Evolutionary conservation across 805 yeast genomes (phyloP), one percentile per base, ranked within the genome.

Genomic region (Metschnikowia borealis): DNA sequence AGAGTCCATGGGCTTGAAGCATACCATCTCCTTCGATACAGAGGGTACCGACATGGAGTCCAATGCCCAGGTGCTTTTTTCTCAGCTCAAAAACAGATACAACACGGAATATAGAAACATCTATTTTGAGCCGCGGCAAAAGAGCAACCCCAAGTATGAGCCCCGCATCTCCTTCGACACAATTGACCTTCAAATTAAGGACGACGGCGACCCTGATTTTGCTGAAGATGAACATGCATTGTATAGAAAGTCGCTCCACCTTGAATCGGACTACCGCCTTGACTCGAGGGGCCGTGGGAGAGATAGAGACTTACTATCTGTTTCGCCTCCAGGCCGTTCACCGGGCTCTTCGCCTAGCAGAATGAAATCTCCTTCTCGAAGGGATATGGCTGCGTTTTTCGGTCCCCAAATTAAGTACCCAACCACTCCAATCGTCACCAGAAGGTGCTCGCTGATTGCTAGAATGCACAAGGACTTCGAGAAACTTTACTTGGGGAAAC

Each of bases 141-240:
- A 42, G 31, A 32, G 33, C 39, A 38, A 21, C 23, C 41, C 36
- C 26, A 47, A 54, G 13, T 70, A 62, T 51, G 48, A 57, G 15
- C 66, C 66, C 31, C 62, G 80, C 44, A 82, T 81, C 1, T 75
- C 82, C 2, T 81, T 80, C 57, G 84, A 81, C 61, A 79, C 84
- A 15, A 76, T 81, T 17, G 72, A 79, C 50, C 46, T 72, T 23
- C 63, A 63, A 49, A 67, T 61, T 51, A 58, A 57, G 33, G 64
- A 58, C n/a, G 61, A 57, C 50, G 57, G 49, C n/a, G 31, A 51
- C 26, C 43, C 38, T 7, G 60, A 57, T 37, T 62, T 60, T 33
- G 57, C 54, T 14, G 60, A 61, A 38, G 59, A 58, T 18, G 61
- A 52, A 38, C 14, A 31, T 29, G 44, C 54, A 7, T n/a, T 46